These are phyloP conservation scores for Pseudohalonectria lignicola DNA, from an alignment of 2,329 filamentous ascomycete species.

Conservation along the genomic window DNA sequence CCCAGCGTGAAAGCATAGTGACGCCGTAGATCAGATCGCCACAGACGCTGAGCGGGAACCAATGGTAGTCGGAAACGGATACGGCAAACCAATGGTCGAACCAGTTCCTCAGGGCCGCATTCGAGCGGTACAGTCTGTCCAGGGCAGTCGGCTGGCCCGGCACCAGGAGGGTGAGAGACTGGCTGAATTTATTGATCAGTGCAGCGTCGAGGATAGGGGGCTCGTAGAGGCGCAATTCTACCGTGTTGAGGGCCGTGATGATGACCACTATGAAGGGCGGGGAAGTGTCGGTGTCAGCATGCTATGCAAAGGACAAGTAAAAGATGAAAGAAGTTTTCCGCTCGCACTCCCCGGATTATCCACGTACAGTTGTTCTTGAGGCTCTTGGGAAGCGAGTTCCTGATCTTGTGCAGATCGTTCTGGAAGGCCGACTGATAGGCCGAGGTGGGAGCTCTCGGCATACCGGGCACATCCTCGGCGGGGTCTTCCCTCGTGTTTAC, in stretches of 20 bases:
- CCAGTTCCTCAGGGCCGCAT: conserved; percentile 33
- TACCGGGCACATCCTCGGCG: conserved; percentile 18
- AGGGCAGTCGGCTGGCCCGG: conserved; percentile 25
- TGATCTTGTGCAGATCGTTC: conserved; percentile 30
- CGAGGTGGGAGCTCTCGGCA: conserved; percentile 27
- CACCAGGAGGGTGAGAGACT: conserved; percentile 25
- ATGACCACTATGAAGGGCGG: conserved; percentile 22
- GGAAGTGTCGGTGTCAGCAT: too few relatives aligned
- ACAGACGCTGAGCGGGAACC: conserved; percentile 31
- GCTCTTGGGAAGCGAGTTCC: conserved; percentile 19
- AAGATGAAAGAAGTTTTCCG: too few relatives aligned
- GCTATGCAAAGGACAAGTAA: too few relatives aligned
- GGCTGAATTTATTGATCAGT: conserved; percentile 28
- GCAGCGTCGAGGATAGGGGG: conserved; percentile 30
- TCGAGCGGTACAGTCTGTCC: conserved; percentile 37
- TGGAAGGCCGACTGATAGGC: conserved; percentile 35
- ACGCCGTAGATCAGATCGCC: conserved; percentile 38
- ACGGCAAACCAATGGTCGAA: conserved; percentile 37
- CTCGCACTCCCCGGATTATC: too few relatives aligned
- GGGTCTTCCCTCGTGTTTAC: conserved; percentile 23
- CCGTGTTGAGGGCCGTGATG: conserved; percentile 25
- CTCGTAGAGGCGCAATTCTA: conserved; percentile 33
- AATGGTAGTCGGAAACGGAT: conserved; percentile 28
- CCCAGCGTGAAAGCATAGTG: conserved; percentile 39
- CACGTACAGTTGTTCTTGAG: conserved; percentile 26